Percentiles rank a stretch among this genome's conserved stretches.
Evolutionary conservation across 2,329 filamentous ascomycete genomes (phyloP).

Genomic region (Apiospora marii): DNA sequence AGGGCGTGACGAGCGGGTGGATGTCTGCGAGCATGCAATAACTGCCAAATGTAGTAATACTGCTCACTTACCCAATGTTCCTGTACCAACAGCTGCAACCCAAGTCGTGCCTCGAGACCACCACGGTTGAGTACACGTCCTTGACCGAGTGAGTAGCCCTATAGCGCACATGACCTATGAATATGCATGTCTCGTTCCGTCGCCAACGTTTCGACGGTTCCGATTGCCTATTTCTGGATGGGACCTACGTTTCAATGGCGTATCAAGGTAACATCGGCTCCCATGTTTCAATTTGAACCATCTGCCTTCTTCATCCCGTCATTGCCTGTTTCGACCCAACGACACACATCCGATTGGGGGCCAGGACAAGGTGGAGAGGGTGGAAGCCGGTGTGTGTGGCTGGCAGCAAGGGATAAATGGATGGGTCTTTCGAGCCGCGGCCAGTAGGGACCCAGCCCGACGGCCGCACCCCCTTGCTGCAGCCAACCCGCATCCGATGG

Average conservation of each 20-base stretch:
- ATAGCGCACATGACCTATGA: no score
- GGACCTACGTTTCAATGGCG: neutral
- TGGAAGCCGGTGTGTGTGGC: neutral
- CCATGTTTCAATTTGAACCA: neutral
- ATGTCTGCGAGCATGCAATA: neutral
- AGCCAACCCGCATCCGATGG: constrained; percentile 13
- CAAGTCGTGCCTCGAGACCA: no score
- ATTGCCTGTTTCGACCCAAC: constrained; percentile 2
- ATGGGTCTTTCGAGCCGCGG: neutral
- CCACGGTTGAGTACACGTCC: no score
- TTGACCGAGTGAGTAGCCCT: no score
- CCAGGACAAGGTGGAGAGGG: neutral
- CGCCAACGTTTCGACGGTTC: no score
- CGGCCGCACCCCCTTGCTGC: neutral
- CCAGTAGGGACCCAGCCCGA: neutral
- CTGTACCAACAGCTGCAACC: no score
- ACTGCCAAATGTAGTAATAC: neutral
- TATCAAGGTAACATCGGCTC: neutral
- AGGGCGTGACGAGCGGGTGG: no score
- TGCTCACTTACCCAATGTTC: neutral
- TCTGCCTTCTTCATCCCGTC: neutral
- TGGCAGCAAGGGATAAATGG: neutral
- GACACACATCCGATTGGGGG: neutral
- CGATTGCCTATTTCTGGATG: no score
- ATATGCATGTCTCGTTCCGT: no score